Conservation (phyloP, 306 rosid genomes). For the Quercus rubra region DNA sequence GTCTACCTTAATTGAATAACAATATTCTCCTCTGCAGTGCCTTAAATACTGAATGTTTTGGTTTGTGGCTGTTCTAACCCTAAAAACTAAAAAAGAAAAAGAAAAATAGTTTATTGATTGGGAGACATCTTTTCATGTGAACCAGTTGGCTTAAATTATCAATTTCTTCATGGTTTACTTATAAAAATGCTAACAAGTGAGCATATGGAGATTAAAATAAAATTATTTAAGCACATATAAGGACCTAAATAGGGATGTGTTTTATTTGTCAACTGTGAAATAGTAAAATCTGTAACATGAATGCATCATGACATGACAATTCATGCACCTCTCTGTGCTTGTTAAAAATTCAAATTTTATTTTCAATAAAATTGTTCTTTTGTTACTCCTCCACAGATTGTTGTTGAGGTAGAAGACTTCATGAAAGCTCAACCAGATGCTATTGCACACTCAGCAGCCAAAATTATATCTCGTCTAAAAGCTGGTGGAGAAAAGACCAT, state of each 20-base stretch:
- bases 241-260: not conserved
- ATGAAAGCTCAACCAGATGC: conserved; percentile 84
- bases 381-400: conserved; percentile 44
- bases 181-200: not conserved
- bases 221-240: not conserved
- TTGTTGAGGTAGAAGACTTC: conserved; percentile 81
- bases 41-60: not conserved
- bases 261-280: not conserved
- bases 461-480: conserved; percentile 78
- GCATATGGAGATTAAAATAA: not conserved
- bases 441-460: conserved; percentile 81
- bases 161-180: not conserved
- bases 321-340: conserved; percentile 14
- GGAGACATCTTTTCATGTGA: not conserved
- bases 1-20: not conserved
- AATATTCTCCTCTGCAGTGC: not conserved
- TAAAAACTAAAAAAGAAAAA: not conserved
- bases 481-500: conserved; percentile 81
- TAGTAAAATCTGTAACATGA: not conserved
- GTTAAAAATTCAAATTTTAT: not conserved
- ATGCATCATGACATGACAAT: not conserved
- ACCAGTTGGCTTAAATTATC: not conserved
- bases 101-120: not conserved
- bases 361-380: not conserved
- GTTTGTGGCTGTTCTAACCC: not conserved